Percentiles rank a stretch among this genome's conserved stretches.
Evolutionary conservation across 441 rosid species (phyloP).

Genomic region (Arabidopsis hybrid): DNA sequence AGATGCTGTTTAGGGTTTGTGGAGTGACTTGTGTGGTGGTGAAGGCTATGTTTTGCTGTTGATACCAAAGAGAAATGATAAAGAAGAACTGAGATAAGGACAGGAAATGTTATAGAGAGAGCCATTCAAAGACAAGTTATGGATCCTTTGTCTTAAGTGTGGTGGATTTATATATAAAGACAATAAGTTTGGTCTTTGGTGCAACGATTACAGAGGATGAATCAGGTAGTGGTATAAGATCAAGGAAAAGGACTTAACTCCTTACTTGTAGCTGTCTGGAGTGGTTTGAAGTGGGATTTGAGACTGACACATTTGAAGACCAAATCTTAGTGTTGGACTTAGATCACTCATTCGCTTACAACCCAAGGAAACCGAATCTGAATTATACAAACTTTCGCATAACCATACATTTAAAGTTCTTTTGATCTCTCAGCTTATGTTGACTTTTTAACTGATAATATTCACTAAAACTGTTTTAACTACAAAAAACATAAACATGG

Average conservation of each 20-base stretch:
- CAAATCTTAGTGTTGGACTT: slow-evolving; percentile 35
- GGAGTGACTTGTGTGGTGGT: slow-evolving; percentile 43
- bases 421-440: neutral
- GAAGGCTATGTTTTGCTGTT: slow-evolving; percentile 58
- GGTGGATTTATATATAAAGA: slow-evolving; percentile 45
- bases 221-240: slow-evolving; percentile 41
- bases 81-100: slow-evolving; percentile 47
- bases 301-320: slow-evolving; percentile 54
- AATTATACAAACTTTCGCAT: slow-evolving; percentile 2
- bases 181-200: neutral
- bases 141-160: neutral
- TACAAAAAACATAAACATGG: neutral
- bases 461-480: neutral
- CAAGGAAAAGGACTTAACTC: slow-evolving; percentile 68
- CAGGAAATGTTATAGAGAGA: slow-evolving; percentile 42
- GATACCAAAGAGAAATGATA: slow-evolving; percentile 42
- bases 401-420: neutral
- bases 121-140: slow-evolving; percentile 54
- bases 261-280: slow-evolving; percentile 69
- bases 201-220: slow-evolving; percentile 26
- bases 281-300: slow-evolving; percentile 83
- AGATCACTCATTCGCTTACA: slow-evolving; percentile 39
- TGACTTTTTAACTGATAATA: neutral
- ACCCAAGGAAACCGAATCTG: slow-evolving; percentile 34
- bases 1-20: slow-evolving; percentile 55